Conservation (phyloP, 148 eudicot genomes). For the Euryodendron excelsum region DNA sequence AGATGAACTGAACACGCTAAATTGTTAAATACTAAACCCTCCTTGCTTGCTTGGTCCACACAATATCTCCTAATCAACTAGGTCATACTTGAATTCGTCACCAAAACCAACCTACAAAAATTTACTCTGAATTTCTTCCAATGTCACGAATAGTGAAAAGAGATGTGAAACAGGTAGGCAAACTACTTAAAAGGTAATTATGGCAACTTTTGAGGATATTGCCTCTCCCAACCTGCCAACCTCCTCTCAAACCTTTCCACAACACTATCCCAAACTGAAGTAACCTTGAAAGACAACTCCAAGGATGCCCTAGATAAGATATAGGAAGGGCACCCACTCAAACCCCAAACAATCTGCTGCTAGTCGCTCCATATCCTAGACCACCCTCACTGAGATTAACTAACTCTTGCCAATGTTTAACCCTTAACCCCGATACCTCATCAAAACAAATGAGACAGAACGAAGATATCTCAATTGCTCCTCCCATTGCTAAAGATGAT, state of each 20-base stretch:
- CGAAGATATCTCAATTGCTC: slow-evolving; percentile 4
- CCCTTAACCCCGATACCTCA: not conserved
- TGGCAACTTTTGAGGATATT: not conserved
- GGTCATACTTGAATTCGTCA: not conserved
- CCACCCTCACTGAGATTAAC: not conserved
- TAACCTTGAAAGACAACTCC: not conserved
- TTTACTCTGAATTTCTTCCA: not conserved
- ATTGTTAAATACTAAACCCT: not conserved
- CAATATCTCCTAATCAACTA: not conserved
- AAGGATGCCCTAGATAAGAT: not conserved
- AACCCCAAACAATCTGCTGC: not conserved
- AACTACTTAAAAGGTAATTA: not conserved
- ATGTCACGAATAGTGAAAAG: not conserved
- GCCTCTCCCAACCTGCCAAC: not conserved
- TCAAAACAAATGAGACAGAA: not conserved
- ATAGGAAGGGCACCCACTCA: not conserved
- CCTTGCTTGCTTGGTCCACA: not conserved
- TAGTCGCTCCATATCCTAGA: not conserved
- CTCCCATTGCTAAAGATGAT: not conserved
- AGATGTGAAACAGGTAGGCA: not conserved
- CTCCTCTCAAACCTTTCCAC: too few relatives aligned
- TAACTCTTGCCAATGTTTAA: not conserved
- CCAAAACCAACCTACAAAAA: not conserved
- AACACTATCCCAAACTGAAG: too few relatives aligned
- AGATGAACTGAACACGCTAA: not conserved